Evolutionary conservation across 768 basidiomycete genomes (phyloP), one percentile per base, ranked within the genome.

Genomic region (Suillus discolor): DNA sequence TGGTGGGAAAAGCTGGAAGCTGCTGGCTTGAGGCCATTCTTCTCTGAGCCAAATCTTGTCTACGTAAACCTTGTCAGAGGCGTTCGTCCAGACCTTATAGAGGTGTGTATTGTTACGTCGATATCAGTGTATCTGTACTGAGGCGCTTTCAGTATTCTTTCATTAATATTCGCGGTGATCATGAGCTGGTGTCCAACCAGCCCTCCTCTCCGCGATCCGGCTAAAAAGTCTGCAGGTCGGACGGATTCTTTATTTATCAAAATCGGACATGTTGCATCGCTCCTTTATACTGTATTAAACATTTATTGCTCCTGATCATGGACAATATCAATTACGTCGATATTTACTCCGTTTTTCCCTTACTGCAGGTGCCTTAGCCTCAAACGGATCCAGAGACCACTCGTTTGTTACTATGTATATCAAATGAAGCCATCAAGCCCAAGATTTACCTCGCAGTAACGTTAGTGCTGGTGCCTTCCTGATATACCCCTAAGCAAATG

Each of bases 1-100:
- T 92, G 88, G 88, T 92, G 90, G 89, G 83, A 88, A 74, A 80
- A 80, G 72, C 78, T 92, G n/a, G 91, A 92, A 76, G 77, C 75
- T 8, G 87, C 86, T 2, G 91, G 90, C 0, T 77, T 92, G 51
- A 79, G 90, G 39, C 89, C 91, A 4, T 92, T 92, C 79, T 89
- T 85, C 82, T 87, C 85, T 4, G 89, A 91, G 77, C 74, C 82
- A 28, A 84, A 83, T 71, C 73, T 84, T 25, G 81, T 83, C 20
- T 84, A 82, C 54, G 68, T 80, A 20, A 84, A 83, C 70, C 77
- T 81, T 28, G 73, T 80, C 45, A 65, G 74, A 15, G 75, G 76
- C 31, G 77, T 71, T 55, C 76, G 73, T 9, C 80, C 83, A 1
- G 78, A 77, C 28, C 71, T 83, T 38, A 71, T 79, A 18, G 81